Base-by-base conservation (phyloP, 352 stramenopile genomes). In the Phytophthora pini region DNA sequence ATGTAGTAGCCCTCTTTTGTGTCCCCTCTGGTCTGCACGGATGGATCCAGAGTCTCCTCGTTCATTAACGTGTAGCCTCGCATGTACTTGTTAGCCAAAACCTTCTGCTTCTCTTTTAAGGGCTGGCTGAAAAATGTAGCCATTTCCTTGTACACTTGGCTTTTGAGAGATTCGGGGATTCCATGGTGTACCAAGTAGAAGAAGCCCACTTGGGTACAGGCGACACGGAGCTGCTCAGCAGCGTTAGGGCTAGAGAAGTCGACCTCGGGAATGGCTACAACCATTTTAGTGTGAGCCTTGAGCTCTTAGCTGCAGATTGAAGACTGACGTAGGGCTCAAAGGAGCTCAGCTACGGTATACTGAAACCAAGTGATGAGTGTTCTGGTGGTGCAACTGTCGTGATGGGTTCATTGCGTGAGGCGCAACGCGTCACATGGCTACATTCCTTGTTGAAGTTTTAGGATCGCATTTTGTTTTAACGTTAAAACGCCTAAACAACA, bases 1-100 rank as follows among this genome's bases (percentile, higher is more conserved):
- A 91, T 89, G 56, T 91, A 92, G 64, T 88, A 92, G 10, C 81
- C 83, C 61, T 92, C 83, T 48, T 92, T 92, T 44, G 83, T 92
- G 61, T 92, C 83, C 38, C 83, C 82, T 56, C 64, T 57, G 7
- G 66, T 88, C 65, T 92, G 83, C 24, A 77, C 70, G 7, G 59
- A 51, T 12, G 77, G 79, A 56, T 92, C 79, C 53, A 92, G 68
- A n/a, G 79, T 92, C 65, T 92, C 83, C 55, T 90, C 83, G 65
- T 81, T 85, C 79, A 90, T 85, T 41, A 76, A 45, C 45, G 83
- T 92, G 70, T 90, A 92, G 34, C 83, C 83, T 36, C 83, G 67
- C 83, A 90, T 90, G 72, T 89, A 80, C 61, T 85, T 66, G 56
- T 90, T 89, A 8, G 79, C 83, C 17, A 90, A 59, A 36, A 90